A percentile compares a stretch with the other conserved stretches of the same genome.
phyloP scores from a whole-genome alignment of 2,329 filamentous ascomycete species.

The Trichophyton verrucosum region DNA sequence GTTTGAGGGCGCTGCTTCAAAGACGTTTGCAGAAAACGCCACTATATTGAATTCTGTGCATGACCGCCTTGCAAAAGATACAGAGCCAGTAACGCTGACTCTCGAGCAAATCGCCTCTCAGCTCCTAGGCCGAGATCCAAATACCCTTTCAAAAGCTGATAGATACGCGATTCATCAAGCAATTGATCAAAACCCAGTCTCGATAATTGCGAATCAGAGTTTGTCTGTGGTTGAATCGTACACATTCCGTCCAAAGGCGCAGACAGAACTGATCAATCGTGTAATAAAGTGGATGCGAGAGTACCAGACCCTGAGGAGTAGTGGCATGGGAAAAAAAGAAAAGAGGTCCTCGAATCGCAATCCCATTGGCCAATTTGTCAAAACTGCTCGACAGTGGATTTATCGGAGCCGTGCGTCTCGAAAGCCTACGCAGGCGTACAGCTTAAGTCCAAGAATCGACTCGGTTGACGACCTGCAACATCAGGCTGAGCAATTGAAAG shows the following conservation, averaged over 20 bases:
- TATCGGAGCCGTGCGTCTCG: conserved; percentile 30
- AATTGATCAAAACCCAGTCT: conserved; percentile 22
- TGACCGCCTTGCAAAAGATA: conserved; percentile 27
- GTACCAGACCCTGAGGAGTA: conserved; percentile 40
- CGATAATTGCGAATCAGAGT: conserved; percentile 24
- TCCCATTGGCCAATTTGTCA: conserved; percentile 33
- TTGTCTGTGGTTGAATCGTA: conserved; percentile 28
- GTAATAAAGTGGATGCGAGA: conserved; percentile 46
- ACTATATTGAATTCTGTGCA: conserved; percentile 27
- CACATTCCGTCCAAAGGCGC: conserved; percentile 41
- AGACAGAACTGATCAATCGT: conserved; percentile 37
- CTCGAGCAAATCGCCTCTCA: conserved; percentile 29
- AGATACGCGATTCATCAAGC: conserved; percentile 27
- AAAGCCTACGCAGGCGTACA: conserved; percentile 31
- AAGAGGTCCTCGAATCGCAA: conserved; percentile 15
- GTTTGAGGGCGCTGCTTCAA: conserved; percentile 24
- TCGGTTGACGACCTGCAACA: neutral
- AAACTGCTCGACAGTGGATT: conserved; percentile 33
- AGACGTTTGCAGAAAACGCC: conserved; percentile 26
- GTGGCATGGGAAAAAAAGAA: conserved; percentile 1
- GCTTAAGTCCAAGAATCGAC: conserved; percentile 24
- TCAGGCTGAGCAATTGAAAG: neutral
- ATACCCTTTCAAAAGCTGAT: conserved; percentile 21
- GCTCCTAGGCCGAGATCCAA: conserved; percentile 21
- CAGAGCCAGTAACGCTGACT: conserved; percentile 22